Evolutionary conservation across 768 basidiomycete species (phyloP).

Genomic region (Amanita pallidorosea): DNA sequence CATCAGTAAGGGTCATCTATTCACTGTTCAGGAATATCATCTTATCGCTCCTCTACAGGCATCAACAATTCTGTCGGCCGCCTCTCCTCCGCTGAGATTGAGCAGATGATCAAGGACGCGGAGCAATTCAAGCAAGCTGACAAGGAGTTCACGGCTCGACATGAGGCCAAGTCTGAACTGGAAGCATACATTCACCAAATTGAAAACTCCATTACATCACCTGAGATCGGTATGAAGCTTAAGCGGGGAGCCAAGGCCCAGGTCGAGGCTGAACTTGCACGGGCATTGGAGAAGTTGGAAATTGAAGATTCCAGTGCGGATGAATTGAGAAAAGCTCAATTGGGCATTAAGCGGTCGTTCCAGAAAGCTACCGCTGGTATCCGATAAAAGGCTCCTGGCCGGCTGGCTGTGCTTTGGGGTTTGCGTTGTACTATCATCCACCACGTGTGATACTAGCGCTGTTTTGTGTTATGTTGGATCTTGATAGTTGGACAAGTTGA

Average conservation of each 20-base stretch:
- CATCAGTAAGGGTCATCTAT: conserved; percentile 54
- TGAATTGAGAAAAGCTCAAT: conserved; percentile 92
- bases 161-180: conserved; percentile 97
- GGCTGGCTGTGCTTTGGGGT: conserved; percentile 8
- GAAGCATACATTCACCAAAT: conserved; percentile 98
- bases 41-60: conserved; percentile 30
- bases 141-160: conserved; percentile 96
- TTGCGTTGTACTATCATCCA: conserved; percentile 9
- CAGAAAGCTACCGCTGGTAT: conserved; percentile 95
- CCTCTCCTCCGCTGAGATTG: conserved; percentile 94
- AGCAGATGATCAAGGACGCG: conserved; percentile 99
- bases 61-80: conserved; percentile 99
- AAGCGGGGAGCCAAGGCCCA: conserved; percentile 93
- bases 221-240: conserved; percentile 96
- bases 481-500: not conserved
- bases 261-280: conserved; percentile 95
- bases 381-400: conserved; percentile 37
- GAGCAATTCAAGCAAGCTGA: conserved; percentile 94
- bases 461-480: not conserved
- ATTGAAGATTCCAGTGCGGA: conserved; percentile 91
- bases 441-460: conserved; percentile 12
- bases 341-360: conserved; percentile 91
- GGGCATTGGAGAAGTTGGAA: conserved; percentile 97
- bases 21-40: not conserved
- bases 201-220: conserved; percentile 90